These are phyloP conservation scores for Dioscorea dumetorum DNA, from an alignment of 106 monocot species.

Conservation along the genomic window DNA sequence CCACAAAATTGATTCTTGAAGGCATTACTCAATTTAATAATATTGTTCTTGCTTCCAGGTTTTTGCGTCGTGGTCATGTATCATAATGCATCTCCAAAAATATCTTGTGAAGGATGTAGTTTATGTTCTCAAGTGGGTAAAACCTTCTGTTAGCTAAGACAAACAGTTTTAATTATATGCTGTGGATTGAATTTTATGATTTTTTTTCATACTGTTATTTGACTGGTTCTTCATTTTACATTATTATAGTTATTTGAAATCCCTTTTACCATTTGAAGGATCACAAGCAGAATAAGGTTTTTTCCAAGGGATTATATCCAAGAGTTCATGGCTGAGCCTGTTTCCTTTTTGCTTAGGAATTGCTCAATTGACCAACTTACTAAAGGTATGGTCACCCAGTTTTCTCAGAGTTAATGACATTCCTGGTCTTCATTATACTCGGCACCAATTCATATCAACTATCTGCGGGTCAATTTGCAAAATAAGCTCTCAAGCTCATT, in stretches of 20 bases:
- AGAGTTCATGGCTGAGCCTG: conserved; percentile 83
- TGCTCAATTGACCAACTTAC: conserved; percentile 46
- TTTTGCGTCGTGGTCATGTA: conserved; percentile 73
- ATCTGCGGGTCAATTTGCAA: too few relatives aligned
- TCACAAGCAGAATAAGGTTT: conserved; percentile 54
- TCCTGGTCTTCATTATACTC: too few relatives aligned
- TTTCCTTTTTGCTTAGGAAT: conserved; percentile 88
- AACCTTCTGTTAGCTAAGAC: neutral
- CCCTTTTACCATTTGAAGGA: conserved; percentile 31
- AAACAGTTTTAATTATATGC: neutral
- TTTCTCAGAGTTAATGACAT: neutral
- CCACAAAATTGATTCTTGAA: neutral
- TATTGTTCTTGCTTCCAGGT: conserved; percentile 50
- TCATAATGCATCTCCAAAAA: conserved; percentile 84
- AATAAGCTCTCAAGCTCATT: too few relatives aligned
- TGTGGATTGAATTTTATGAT: neutral
- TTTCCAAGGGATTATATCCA: conserved; percentile 74
- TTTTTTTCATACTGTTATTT: too few relatives aligned
- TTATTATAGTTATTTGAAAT: too few relatives aligned
- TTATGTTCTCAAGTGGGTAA: conserved; percentile 61
- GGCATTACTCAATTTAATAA: neutral
- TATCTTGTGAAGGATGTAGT: conserved; percentile 69
- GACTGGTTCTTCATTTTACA: too few relatives aligned
- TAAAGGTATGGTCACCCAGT: conserved; percentile 39
- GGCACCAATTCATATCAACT: too few relatives aligned